Evolutionary conservation across 2,329 filamentous ascomycete species (phyloP).

Genomic region (Talaromyces sp.): DNA sequence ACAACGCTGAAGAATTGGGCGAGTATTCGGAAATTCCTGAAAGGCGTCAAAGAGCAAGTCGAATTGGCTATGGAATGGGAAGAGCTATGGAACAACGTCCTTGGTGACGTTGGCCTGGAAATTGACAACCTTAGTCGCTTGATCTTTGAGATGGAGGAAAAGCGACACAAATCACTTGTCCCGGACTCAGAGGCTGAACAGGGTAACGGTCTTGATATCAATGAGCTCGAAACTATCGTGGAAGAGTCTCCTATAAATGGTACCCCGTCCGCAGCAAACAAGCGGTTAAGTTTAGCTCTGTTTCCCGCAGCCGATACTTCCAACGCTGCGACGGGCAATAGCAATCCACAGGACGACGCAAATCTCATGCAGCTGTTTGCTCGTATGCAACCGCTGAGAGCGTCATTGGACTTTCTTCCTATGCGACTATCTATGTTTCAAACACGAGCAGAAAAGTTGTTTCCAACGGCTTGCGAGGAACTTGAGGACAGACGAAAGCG

Average conservation of each 20-base stretch:
- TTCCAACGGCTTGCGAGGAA: constrained; percentile 89
- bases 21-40: constrained; percentile 73
- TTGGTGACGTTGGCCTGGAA: constrained; percentile 90
- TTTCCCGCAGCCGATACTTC: constrained; percentile 43
- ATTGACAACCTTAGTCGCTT: constrained; percentile 74
- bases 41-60: constrained; percentile 81
- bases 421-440: constrained; percentile 91
- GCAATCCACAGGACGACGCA: constrained; percentile 70
- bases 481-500: constrained; percentile 70
- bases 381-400: constrained; percentile 88
- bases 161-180: constrained; percentile 72
- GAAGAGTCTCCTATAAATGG: constrained; percentile 72
- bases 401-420: constrained; percentile 90
- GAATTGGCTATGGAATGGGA: constrained; percentile 99
- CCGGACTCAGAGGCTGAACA: constrained; percentile 56
- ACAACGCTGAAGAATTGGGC: constrained; percentile 80
- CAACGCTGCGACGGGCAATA: constrained; percentile 41
- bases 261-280: constrained; percentile 54
- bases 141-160: constrained; percentile 98
- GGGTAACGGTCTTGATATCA: constrained; percentile 66
- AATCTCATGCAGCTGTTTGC: constrained; percentile 87
- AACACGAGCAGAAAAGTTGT: constrained; percentile 69
- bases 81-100: constrained; percentile 88
- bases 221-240: constrained; percentile 87
- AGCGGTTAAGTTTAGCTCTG: constrained; percentile 64